Evolutionary conservation across 2,329 filamentous ascomycete species (phyloP).

Genomic region (Penicillium palitans): DNA sequence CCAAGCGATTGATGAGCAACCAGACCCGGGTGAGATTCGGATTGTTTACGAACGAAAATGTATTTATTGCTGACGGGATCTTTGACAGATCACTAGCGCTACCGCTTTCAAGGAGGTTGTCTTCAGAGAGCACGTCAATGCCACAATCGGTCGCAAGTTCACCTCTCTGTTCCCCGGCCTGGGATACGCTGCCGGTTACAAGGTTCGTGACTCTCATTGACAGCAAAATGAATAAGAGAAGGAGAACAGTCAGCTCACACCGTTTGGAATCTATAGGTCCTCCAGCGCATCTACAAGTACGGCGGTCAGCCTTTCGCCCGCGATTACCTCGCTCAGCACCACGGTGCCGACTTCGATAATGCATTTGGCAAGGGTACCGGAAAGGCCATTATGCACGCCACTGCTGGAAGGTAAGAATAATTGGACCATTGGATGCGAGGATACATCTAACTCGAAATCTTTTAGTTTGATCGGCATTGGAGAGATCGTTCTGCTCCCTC

Average conservation of each 20-base stretch:
- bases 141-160: conserved; percentile 73
- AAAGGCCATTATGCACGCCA: conserved; percentile 97
- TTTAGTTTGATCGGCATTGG: conserved; percentile 88
- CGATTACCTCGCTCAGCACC: conserved; percentile 79
- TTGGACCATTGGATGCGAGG: neutral
- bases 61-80: conserved; percentile 6
- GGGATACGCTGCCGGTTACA: conserved; percentile 97
- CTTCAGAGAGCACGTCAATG: conserved; percentile 83
- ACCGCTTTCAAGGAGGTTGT: conserved; percentile 82
- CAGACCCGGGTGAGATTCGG: conserved; percentile 64
- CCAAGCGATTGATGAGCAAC: conserved; percentile 99
- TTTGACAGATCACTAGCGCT: conserved; percentile 54
- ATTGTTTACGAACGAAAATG: conserved; percentile 3
- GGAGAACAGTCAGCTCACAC: conserved; percentile 1
- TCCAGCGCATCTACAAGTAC: conserved; percentile 98
- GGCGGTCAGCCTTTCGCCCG: conserved; percentile 93
- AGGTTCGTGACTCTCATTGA: conserved; percentile 53
- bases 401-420: conserved; percentile 72
- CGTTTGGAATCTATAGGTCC: conserved; percentile 54
- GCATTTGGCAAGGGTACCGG: conserved; percentile 95
- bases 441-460: conserved; percentile 7
- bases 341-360: conserved; percentile 79
- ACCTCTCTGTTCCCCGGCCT: conserved; percentile 95
- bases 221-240: neutral
- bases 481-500: conserved; percentile 89